A percentile compares a stretch with the other conserved stretches of the same genome.
Conservation (phyloP, 805 yeast species). For the Phaffomyces thermotolerans region DNA sequence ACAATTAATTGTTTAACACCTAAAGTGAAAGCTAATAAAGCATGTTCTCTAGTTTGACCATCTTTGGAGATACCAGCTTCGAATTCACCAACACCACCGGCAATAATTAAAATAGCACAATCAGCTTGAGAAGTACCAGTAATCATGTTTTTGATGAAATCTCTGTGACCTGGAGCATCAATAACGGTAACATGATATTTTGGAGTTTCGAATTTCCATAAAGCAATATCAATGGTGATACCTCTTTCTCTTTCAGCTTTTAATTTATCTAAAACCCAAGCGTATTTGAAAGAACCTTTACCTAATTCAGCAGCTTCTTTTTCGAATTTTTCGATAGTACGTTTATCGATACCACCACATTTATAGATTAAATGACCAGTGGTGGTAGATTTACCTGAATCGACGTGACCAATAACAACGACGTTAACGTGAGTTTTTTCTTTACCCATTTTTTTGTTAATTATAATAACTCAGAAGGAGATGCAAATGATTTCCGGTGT, state of each 20-base stretch:
- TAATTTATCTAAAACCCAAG: slow-evolving; percentile 93
- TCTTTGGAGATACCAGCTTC: slow-evolving; percentile 95
- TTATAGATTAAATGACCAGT: slow-evolving; percentile 98
- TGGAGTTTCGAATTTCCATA: slow-evolving; percentile 95
- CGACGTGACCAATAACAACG: slow-evolving; percentile 99
- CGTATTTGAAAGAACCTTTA: slow-evolving; percentile 97
- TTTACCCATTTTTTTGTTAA: slow-evolving; percentile 11
- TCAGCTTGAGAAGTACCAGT: slow-evolving; percentile 95
- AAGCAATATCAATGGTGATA: slow-evolving; percentile 80
- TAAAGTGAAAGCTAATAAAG: slow-evolving; percentile 82
- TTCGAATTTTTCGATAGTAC: slow-evolving; percentile 97
- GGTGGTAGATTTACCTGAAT: slow-evolving; percentile 97
- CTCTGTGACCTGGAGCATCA: slow-evolving; percentile 96
- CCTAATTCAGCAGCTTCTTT: slow-evolving; percentile 97
- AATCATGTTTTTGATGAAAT: slow-evolving; percentile 93
- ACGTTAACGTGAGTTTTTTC: slow-evolving; percentile 82
- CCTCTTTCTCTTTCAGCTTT: slow-evolving; percentile 98
- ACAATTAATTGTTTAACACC: slow-evolving; percentile 86
- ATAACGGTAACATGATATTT: slow-evolving; percentile 88
- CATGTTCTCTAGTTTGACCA: slow-evolving; percentile 95
- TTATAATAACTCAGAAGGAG: slow-evolving; percentile 27
- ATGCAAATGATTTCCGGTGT: slow-evolving; percentile 24
- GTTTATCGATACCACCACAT: slow-evolving; percentile 99
- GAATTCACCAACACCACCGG: slow-evolving; percentile 93
- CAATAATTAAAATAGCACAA: slow-evolving; percentile 86